Conservation (phyloP, 1,284 basidiomycete genomes). For the Tilletia setariae region DNA sequence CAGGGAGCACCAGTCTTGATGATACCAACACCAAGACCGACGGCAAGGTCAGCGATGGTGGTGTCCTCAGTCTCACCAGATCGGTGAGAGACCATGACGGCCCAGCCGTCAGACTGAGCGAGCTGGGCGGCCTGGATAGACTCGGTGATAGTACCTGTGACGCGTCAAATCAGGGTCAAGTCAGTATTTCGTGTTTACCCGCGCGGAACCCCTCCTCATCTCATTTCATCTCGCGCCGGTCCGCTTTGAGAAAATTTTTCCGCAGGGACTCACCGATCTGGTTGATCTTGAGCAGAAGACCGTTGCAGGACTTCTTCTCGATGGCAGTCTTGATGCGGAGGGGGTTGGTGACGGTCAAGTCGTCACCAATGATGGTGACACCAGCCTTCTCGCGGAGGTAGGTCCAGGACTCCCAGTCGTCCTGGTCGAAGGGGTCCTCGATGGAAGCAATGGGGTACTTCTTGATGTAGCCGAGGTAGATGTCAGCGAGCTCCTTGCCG, state of each 20-base stretch:
- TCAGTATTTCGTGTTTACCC: neutral
- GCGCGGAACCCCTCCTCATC: too few species aligned
- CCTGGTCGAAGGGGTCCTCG: constrained; percentile 99
- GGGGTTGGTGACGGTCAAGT: constrained; percentile 98
- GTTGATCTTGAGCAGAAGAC: constrained; percentile 87
- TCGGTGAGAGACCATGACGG: constrained; percentile 99
- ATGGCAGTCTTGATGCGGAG: constrained; percentile 97
- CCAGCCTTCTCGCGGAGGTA: constrained; percentile 67
- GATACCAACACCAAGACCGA: constrained; percentile 87
- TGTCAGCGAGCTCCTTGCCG: constrained; percentile 85
- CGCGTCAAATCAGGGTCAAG: neutral
- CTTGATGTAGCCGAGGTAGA: constrained; percentile 68
- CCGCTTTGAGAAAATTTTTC: neutral
- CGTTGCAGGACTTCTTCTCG: constrained; percentile 99
- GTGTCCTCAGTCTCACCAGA: constrained; percentile 70
- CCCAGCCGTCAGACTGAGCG: constrained; percentile 93
- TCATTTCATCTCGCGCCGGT: too few species aligned
- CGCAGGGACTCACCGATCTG: constrained; percentile 78
- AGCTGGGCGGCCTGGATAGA: constrained; percentile 97
- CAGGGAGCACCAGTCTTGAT: constrained; percentile 99
- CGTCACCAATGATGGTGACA: constrained; percentile 86
- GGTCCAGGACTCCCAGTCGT: constrained; percentile 97
- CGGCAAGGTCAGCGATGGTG: constrained; percentile 92
- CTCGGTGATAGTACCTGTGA: constrained; percentile 81
- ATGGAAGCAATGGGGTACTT: constrained; percentile 68